Evolutionary conservation across 495 filamentous ascomycete species (phyloP).

Genomic region (Penicillium pancosmium): DNA sequence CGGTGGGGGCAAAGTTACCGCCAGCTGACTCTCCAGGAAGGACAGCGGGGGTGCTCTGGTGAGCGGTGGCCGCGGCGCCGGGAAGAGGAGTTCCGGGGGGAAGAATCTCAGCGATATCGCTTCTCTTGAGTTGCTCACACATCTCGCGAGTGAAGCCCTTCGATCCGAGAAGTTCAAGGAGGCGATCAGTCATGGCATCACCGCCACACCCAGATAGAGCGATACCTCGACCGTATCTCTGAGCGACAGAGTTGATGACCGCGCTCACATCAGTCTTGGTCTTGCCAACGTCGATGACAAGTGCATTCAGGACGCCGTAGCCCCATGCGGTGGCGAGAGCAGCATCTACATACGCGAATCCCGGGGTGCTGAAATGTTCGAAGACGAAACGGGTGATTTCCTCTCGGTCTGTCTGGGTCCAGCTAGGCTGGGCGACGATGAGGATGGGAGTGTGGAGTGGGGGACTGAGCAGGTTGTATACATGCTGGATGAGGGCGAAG

Average conservation of each 20-base stretch:
- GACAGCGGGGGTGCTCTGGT: conserved; percentile 57
- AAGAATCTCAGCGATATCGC: conserved; percentile 84
- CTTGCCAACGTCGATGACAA: conserved; percentile 86
- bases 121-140: conserved; percentile 94
- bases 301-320: conserved; percentile 73
- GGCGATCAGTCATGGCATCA: conserved; percentile 80
- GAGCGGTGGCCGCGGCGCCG: conserved; percentile 47
- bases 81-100: conserved; percentile 64
- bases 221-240: conserved; percentile 59
- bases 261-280: conserved; percentile 91
- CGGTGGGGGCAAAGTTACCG: conserved; percentile 45
- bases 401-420: conserved; percentile 83
- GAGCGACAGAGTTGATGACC: conserved; percentile 74
- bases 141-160: conserved; percentile 81
- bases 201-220: conserved; percentile 76
- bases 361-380: conserved; percentile 93
- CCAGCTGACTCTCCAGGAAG: conserved; percentile 53
- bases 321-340: conserved; percentile 83
- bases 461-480: conserved; percentile 83
- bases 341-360: conserved; percentile 82
- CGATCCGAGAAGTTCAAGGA: conserved; percentile 66
- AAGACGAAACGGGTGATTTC: conserved; percentile 88
- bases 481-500: conserved; percentile 84
- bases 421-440: conserved; percentile 81
- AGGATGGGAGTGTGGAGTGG: conserved; percentile 94